Evolutionary conservation across 2,329 filamentous ascomycete genomes (phyloP), one percentile per base, ranked within the genome.

Genomic region (Pseudogymnoascus sp.): DNA sequence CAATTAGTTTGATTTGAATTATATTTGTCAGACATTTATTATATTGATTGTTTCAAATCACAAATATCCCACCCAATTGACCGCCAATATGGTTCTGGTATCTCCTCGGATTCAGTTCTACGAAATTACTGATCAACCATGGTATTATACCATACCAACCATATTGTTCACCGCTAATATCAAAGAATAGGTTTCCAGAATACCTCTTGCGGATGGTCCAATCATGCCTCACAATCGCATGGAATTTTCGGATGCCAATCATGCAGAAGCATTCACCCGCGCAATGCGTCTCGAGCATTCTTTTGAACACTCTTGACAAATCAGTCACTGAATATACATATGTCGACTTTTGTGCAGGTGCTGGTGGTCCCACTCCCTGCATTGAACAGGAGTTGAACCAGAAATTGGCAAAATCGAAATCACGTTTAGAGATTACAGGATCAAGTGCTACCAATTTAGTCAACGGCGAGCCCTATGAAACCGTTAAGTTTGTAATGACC

Each of bases 321-420:
- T 69, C 75, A 25, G 74, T 83, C 1, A 73, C 77, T 16, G 72
- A 76, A 1, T 85, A 87, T 71, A 84, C 81, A 16, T 85, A 88
- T 66, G 80, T 91, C 64, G 89, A 92, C 74, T 89, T 91, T 72
- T 90, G 88, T 71, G 86, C 88, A 2, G 89, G 89, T 59, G 85
- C 81, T 12, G 89, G 89, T 39, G 88, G 88, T 0, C 87, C 87
- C 0, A 89, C 85, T 1, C 86, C 85, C 0, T 76, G 75, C 38
- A 84, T 89, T 58, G 86, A 88, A 71, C 76, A 74, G 9, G 74
- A 79, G 41, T 70, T 89, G 64, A 89, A 89, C 71, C 64, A 68
- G 54, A 71, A 73, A 65, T 69, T 78, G 34, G 50, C 61, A 32
- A 58, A 64, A 6, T 18, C 60, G 9, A 64, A 65, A 25, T 64